Conservation (phyloP, 2,329 filamentous ascomycete species). For the Claviceps sorghi region DNA sequence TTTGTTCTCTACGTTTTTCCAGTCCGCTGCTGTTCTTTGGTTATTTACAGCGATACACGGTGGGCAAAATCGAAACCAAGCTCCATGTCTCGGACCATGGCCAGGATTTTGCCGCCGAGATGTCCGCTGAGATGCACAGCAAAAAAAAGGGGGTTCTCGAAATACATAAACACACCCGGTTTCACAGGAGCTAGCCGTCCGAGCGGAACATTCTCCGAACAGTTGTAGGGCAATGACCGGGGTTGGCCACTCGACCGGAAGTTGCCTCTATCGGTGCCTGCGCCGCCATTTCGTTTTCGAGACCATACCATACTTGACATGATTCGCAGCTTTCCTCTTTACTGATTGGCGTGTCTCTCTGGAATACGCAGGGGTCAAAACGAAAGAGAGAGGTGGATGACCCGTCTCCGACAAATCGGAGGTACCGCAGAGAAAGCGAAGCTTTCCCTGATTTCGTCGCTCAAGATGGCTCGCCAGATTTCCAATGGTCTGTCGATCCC, state of each 20-base stretch:
- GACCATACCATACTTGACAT: not conserved
- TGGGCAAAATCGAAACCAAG: not conserved
- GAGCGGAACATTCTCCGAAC: not conserved
- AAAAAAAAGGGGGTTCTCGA: not conserved
- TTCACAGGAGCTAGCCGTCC: not conserved
- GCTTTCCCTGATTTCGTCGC: not conserved
- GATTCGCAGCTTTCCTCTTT: not conserved
- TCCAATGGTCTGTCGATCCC: not conserved
- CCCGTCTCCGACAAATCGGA: not conserved
- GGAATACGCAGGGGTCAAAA: slow-evolving; percentile 1
- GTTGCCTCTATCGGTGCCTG: not conserved
- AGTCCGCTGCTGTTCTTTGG: not conserved
- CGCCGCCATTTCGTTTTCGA: not conserved
- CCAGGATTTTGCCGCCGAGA: not conserved
- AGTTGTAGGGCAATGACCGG: not conserved
- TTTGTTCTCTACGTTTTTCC: too few species aligned
- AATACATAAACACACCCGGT: not conserved
- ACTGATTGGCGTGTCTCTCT: not conserved
- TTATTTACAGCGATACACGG: not conserved
- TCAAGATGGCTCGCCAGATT: not conserved
- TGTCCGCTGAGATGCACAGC: not conserved
- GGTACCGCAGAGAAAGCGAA: too few species aligned
- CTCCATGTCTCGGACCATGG: not conserved
- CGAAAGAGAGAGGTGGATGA: slow-evolving; percentile 2
- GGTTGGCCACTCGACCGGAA: not conserved